Conservation (phyloP, 176 grass and related monocot species). For the Paspalum vaginatum region DNA sequence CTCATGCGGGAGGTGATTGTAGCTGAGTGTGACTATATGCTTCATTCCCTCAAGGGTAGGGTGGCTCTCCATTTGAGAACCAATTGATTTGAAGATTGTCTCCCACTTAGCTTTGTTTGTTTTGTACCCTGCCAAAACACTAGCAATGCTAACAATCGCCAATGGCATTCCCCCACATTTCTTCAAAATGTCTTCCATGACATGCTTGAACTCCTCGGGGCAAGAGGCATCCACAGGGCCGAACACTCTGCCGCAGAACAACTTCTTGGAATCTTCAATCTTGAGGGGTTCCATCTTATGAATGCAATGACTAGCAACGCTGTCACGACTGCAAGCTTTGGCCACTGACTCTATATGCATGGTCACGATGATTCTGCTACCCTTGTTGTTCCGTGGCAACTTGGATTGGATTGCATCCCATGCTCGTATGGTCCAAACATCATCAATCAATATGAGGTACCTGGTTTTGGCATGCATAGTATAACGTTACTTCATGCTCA, state of each 20-base stretch:
- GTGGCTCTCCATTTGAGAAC: neutral
- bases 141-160: conserved; percentile 5
- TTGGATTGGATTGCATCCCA: neutral
- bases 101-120: neutral
- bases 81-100: neutral
- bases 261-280: no score
- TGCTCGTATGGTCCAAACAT: conserved; percentile 6
- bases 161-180: neutral
- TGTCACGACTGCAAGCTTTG: no score
- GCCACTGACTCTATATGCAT: no score
- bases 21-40: neutral
- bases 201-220: neutral
- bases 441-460: conserved; percentile 3
- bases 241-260: neutral
- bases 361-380: no score
- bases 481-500: neutral
- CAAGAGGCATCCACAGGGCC: neutral
- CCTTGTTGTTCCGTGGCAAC: neutral
- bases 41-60: conserved; percentile 7
- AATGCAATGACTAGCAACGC: no score
- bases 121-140: neutral
- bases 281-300: no score
- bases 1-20: no score
- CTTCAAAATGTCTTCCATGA: neutral
- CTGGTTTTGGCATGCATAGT: neutral